Evolutionary conservation across 2,329 filamentous ascomycete genomes (phyloP).

Genomic region (Talaromyces sp.): DNA sequence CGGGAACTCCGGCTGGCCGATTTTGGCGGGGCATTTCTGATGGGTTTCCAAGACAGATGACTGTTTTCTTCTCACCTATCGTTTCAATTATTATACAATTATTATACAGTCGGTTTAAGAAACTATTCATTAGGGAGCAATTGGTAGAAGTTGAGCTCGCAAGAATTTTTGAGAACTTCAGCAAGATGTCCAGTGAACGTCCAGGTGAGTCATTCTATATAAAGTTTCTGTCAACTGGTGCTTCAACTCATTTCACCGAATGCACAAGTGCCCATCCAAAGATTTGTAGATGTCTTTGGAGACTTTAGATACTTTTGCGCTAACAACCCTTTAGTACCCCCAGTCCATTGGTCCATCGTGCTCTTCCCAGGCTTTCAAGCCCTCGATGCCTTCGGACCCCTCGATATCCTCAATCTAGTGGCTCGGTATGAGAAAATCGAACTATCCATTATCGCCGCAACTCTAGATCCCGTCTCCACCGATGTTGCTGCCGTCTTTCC

Average conservation of each 20-base stretch:
- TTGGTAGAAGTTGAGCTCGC: neutral
- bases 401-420: conserved; percentile 11
- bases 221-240: neutral
- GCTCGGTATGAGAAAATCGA: conserved; percentile 9
- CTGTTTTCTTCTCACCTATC: neutral
- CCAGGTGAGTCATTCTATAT: neutral
- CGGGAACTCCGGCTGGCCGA: neutral
- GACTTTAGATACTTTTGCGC: no score
- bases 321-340: neutral
- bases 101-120: neutral
- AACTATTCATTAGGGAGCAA: no score
- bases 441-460: conserved; percentile 12
- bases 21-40: neutral
- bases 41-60: neutral
- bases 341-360: conserved; percentile 8
- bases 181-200: neutral
- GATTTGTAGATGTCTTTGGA: no score
- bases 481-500: conserved; percentile 4
- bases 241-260: neutral
- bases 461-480: conserved; percentile 11
- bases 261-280: no score
- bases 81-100: neutral
- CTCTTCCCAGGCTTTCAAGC: conserved; percentile 14
- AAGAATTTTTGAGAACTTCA: neutral
- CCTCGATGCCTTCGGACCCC: conserved; percentile 11